A percentile compares a stretch with the other conserved stretches of the same genome.
Evolutionary conservation across 2,329 filamentous ascomycete species (phyloP).

Genomic region (Phialophora tarda): DNA sequence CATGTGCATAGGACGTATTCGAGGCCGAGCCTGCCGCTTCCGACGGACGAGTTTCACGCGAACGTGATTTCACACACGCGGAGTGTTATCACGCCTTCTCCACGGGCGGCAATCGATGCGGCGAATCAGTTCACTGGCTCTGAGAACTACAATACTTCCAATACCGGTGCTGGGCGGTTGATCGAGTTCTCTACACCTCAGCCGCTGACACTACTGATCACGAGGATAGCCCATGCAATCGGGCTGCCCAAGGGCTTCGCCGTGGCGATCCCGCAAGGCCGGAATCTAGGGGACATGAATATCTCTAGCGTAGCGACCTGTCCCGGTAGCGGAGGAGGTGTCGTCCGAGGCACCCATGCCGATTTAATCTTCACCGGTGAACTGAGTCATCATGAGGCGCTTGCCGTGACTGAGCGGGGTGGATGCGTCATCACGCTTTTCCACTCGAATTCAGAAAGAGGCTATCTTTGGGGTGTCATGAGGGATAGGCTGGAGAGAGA

Average conservation of each 20-base stretch:
- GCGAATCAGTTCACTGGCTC: conserved; percentile 40
- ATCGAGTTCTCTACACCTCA: conserved; percentile 61
- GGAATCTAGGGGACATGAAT: conserved; percentile 58
- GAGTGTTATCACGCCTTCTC: conserved; percentile 59
- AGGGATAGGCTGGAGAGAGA: conserved; percentile 66
- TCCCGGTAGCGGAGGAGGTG: conserved; percentile 81
- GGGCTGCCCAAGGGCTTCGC: conserved; percentile 71
- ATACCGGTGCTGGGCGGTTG: conserved; percentile 67
- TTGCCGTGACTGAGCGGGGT: conserved; percentile 83
- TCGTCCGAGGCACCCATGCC: conserved; percentile 59
- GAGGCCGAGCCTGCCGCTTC: conserved; percentile 48
- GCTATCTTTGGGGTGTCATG: conserved; percentile 76
- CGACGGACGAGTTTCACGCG: conserved; percentile 43
- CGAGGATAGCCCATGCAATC: conserved; percentile 65
- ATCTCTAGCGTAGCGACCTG: conserved; percentile 81
- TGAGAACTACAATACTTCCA: conserved; percentile 45
- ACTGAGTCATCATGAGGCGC: conserved; percentile 88
- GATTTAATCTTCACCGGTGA: conserved; percentile 91
- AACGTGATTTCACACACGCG: conserved; percentile 56
- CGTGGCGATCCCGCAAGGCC: conserved; percentile 67
- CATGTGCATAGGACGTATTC: conserved; percentile 45
- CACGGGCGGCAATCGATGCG: conserved; percentile 44
- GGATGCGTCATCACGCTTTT: conserved; percentile 83
- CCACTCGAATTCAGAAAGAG: conserved; percentile 90
- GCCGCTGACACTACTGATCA: conserved; percentile 63